Conservation (phyloP, 768 basidiomycete species). For the Gloeopeniophorella convolvens region DNA sequence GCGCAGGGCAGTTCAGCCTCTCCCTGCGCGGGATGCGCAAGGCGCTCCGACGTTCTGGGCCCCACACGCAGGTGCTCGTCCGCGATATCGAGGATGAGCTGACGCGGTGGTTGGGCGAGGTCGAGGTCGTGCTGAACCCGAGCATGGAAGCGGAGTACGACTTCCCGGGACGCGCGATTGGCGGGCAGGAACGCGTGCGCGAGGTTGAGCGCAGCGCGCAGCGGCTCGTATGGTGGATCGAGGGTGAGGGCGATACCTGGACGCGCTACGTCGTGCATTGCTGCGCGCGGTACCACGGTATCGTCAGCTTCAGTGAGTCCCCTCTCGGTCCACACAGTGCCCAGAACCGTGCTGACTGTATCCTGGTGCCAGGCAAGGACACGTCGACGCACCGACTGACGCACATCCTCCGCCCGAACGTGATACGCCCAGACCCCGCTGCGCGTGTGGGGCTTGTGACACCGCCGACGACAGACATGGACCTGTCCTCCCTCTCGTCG, state of each 20-base stretch:
- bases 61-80: slow-evolving; percentile 56
- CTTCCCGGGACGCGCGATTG: slow-evolving; percentile 42
- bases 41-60: slow-evolving; percentile 54
- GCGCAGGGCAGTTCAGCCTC: slow-evolving; percentile 70
- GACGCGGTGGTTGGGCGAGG: slow-evolving; percentile 51
- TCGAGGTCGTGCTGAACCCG: slow-evolving; percentile 50
- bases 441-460: slow-evolving; percentile 48
- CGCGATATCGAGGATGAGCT: slow-evolving; percentile 62
- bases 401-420: slow-evolving; percentile 74
- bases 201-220: slow-evolving; percentile 62
- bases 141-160: slow-evolving; percentile 25
- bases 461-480: slow-evolving; percentile 66
- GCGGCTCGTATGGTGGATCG: slow-evolving; percentile 67
- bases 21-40: slow-evolving; percentile 71
- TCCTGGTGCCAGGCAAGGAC: slow-evolving; percentile 43
- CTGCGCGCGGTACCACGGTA: slow-evolving; percentile 68
- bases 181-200: slow-evolving; percentile 45
- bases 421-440: slow-evolving; percentile 50
- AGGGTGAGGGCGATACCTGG: slow-evolving; percentile 65
- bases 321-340: not conserved
- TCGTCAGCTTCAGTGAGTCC: slow-evolving; percentile 75
- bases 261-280: slow-evolving; percentile 80
- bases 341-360: not conserved
- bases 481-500: slow-evolving; percentile 45
- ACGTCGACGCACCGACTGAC: slow-evolving; percentile 55